A percentile compares a stretch with the other conserved stretches of the same genome.
Evolutionary conservation across 106 monocot genomes (phyloP).

Genomic region (Apostasia ramifera): DNA sequence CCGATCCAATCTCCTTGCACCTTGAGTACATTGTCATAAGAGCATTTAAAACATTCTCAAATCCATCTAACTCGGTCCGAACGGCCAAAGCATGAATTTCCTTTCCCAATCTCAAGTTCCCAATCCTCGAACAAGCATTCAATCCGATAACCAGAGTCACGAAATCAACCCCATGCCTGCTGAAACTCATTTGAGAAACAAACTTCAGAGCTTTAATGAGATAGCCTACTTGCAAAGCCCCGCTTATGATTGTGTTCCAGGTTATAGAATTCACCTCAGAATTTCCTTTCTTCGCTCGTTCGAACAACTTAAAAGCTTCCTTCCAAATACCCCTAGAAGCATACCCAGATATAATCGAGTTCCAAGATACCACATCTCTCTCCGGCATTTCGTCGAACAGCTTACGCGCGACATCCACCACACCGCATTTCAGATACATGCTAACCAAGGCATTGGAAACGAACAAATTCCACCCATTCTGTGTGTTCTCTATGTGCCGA

Average conservation of each 20-base stretch:
- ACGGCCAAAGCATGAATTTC: slow-evolving; percentile 55
- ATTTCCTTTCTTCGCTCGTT: slow-evolving; percentile 16
- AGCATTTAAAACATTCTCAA: slow-evolving; percentile 56
- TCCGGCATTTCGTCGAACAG: slow-evolving; percentile 67
- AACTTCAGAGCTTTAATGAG: slow-evolving; percentile 23
- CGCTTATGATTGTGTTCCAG: slow-evolving; percentile 33
- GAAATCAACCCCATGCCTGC: slow-evolving; percentile 28
- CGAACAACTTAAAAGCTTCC: slow-evolving; percentile 38
- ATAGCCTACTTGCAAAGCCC: slow-evolving; percentile 28
- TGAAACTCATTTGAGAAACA: slow-evolving; percentile 25
- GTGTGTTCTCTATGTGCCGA: slow-evolving; percentile 8
- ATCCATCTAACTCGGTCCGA: slow-evolving; percentile 18
- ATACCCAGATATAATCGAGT: slow-evolving; percentile 64
- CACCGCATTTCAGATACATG: slow-evolving; percentile 63
- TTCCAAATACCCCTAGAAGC: slow-evolving; percentile 30
- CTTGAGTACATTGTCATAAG: slow-evolving; percentile 81
- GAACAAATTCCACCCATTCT: slow-evolving; percentile 36
- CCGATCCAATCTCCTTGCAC: slow-evolving; percentile 22
- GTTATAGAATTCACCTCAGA: slow-evolving; percentile 27
- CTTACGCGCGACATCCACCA: slow-evolving; percentile 34
- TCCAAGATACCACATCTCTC: slow-evolving; percentile 75
- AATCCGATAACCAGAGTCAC: slow-evolving; percentile 57
- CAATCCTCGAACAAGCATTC: slow-evolving; percentile 46
- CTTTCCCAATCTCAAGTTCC: slow-evolving; percentile 28
- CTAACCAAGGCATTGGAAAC: slow-evolving; percentile 51